phyloP scores from a whole-genome alignment of 352 stramenopile species.

The Phytophthora pseudosyringae region DNA sequence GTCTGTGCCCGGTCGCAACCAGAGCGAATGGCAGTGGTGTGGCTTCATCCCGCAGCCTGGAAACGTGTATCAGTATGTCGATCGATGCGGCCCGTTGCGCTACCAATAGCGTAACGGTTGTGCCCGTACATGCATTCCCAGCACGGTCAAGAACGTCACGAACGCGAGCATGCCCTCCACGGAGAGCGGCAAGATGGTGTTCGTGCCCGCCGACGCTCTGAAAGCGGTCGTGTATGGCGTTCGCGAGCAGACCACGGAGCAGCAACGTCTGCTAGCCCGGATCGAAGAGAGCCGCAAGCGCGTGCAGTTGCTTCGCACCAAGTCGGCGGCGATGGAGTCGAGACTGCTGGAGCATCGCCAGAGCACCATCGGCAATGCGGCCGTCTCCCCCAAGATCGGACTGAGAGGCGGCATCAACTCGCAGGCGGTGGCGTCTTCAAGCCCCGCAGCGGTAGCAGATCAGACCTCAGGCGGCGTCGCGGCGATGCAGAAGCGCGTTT shows the following conservation, averaged over 20 bases:
- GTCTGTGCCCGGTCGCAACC: no score
- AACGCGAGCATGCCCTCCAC: slow-evolving; percentile 10
- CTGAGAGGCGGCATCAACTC: background rate
- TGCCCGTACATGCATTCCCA: background rate
- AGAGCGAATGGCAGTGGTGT: no score
- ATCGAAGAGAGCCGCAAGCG: slow-evolving; percentile 49
- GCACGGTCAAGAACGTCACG: no score
- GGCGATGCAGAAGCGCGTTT: slow-evolving; percentile 53
- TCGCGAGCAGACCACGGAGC: slow-evolving; percentile 46
- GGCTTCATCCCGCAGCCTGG: no score
- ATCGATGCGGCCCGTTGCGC: background rate
- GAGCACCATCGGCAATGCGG: slow-evolving; percentile 28
- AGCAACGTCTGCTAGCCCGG: slow-evolving; percentile 39
- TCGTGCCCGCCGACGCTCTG: slow-evolving; percentile 53
- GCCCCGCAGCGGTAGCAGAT: background rate
- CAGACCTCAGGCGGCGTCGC: slow-evolving; percentile 31
- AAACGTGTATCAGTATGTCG: no score
- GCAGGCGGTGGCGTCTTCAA: background rate
- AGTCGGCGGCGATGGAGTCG: slow-evolving; percentile 50
- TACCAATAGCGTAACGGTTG: background rate
- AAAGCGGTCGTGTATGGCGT: slow-evolving; percentile 45
- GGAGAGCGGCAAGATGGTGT: slow-evolving; percentile 31
- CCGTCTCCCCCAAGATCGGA: slow-evolving; percentile 5
- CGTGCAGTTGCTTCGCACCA: slow-evolving; percentile 43
- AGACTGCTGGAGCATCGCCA: slow-evolving; percentile 54